Conservation (phyloP, 345 rosid species). For the Heritiera fomes region DNA sequence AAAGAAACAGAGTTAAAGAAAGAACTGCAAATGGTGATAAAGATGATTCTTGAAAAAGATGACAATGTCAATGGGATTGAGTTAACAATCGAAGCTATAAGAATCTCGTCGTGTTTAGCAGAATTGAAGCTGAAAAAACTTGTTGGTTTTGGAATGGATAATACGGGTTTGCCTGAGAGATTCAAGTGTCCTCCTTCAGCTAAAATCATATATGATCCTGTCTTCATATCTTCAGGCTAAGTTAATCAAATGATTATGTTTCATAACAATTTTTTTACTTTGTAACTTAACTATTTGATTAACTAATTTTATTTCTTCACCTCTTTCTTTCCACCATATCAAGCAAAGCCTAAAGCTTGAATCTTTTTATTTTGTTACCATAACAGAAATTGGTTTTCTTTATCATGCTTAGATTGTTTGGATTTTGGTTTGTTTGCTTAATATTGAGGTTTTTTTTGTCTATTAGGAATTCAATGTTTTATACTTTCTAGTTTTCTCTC, state of each 20-base stretch:
- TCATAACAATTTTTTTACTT: no score
- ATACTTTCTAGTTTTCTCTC: no score
- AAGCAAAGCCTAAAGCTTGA: background rate
- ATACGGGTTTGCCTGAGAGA: background rate
- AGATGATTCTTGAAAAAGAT: slow-evolving; percentile 37
- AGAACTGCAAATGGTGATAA: slow-evolving; percentile 38
- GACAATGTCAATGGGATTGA: slow-evolving; percentile 28
- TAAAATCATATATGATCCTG: slow-evolving; percentile 41
- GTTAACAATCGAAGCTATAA: slow-evolving; percentile 39
- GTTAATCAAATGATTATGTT: slow-evolving; percentile 24
- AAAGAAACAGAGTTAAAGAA: slow-evolving; percentile 41
- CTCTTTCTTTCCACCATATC: no score
- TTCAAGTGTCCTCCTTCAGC: background rate
- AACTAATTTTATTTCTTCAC: no score
- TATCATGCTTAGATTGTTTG: background rate
- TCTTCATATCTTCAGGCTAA: slow-evolving; percentile 56
- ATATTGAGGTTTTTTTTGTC: background rate
- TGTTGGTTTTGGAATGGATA: background rate
- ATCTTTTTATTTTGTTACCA: background rate
- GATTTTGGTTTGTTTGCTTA: background rate
- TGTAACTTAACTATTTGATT: no score
- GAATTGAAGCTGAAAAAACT: slow-evolving; percentile 31
- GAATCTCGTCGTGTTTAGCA: slow-evolving; percentile 30
- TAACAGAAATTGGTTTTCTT: background rate
- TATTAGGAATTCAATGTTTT: no score